A percentile compares a stretch with the other conserved stretches of the same genome.
phyloP scores from a whole-genome alignment of 1,284 basidiomycete species.

The Papiliotrema flavescens region DNA sequence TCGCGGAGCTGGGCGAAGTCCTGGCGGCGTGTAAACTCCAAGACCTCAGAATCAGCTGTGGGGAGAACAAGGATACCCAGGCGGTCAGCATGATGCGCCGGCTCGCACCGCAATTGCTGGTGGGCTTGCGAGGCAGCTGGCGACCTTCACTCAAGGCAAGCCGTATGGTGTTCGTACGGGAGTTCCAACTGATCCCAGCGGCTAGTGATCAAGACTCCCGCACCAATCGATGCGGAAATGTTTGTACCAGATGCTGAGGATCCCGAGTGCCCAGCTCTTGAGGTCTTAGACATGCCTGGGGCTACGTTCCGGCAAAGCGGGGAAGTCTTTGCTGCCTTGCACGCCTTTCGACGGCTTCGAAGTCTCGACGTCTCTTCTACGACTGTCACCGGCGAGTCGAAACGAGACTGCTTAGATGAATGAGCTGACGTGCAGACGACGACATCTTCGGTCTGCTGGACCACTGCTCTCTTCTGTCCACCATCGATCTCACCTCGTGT shows the following conservation, averaged over 20 bases:
- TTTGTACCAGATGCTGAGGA: not conserved
- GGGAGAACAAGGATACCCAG: not conserved
- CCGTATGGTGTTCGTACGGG: not conserved
- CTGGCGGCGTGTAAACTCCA: not conserved
- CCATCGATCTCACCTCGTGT: constrained; percentile 32
- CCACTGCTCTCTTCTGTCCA: constrained; percentile 16
- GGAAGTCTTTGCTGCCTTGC: constrained; percentile 8
- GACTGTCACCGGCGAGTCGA: constrained; percentile 19
- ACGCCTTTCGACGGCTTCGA: constrained; percentile 14
- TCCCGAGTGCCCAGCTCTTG: constrained; percentile 8
- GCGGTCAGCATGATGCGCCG: constrained; percentile 3
- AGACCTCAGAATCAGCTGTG: not conserved
- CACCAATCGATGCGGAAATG: not conserved
- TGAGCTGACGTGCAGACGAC: constrained; percentile 15
- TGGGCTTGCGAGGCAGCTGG: constrained; percentile 13
- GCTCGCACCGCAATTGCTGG: constrained; percentile 8
- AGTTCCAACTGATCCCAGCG: not conserved
- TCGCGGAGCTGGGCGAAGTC: constrained; percentile 4
- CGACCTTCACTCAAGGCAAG: constrained; percentile 15
- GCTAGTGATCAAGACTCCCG: constrained; percentile 11
- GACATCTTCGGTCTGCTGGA: constrained; percentile 26
- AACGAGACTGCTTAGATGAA: not conserved
- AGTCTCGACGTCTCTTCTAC: constrained; percentile 28
- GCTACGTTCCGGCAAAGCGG: constrained; percentile 8
- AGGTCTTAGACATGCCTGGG: constrained; percentile 21